Evolutionary conservation across 2,329 filamentous ascomycete species (phyloP), one percentile per base, ranked within the genome.

Genomic region (Cladosporium sp.): DNA sequence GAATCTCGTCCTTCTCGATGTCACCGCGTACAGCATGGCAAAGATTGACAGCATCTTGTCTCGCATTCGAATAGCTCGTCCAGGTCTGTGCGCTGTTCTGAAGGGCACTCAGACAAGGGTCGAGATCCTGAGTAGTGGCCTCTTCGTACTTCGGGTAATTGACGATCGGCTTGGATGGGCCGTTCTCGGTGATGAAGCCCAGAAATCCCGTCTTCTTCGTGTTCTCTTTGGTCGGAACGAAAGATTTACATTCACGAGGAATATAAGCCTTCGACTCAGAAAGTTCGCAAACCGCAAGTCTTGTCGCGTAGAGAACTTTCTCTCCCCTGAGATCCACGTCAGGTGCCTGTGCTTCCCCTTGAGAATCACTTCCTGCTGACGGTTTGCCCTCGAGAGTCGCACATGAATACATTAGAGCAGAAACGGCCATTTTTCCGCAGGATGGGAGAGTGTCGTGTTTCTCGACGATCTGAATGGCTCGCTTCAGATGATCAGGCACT

Each of bases 221-320:
- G 67, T 56, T 66, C 54, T 65, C 57, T 0, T 64, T 58, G 6
- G 70, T 68, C 3, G 72, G 70, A 7, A 73, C 65, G 29, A 84
- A 73, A 2, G 74, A 65, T 15, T 67, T 58, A 56, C 83, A 86
- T 19, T 74, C 59, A 3, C 66, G 52, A 2, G 83, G 82, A 32
- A 80, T 68, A 9, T 64, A 50, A 13, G 76, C 71, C 9, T 74
- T 73, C 2, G 79, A 77, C 17, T 74, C 76, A 9, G 73, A 70
- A 7, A 85, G 71, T 59, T 86, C 83, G 57, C 84, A 87, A 7
- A 84, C 70, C 9, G 84, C 81, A 13, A 86, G 70, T 39, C 81
- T 77, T 7, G 79, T 78, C 2, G 82, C 81, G 55, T 83, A 86
- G 27, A 80, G 71, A 4, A 79, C 80, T 55, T 76, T 80, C 53